These are phyloP conservation scores for Chiua sp. DNA, from an alignment of 1,284 basidiomycete genomes.

Conservation along the genomic window DNA sequence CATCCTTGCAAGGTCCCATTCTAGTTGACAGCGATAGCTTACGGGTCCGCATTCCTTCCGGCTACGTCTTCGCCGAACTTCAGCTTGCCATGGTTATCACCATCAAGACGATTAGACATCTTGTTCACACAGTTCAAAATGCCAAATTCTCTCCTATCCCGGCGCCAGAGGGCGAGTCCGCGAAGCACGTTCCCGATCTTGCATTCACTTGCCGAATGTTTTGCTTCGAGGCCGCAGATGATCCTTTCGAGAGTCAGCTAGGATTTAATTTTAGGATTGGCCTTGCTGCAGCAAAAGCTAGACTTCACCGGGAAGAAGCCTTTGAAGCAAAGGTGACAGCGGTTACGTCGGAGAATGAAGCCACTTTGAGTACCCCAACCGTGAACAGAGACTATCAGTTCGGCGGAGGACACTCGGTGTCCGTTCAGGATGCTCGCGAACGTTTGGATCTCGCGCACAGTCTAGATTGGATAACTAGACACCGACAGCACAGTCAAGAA, in stretches of 20 bases:
- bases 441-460: conserved; percentile 79
- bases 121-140: conserved; percentile 53
- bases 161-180: conserved; percentile 67
- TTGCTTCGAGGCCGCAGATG: conserved; percentile 86
- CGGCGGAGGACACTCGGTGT: conserved; percentile 64
- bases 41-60: conserved; percentile 80
- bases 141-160: conserved; percentile 55
- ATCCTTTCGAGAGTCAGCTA: conserved; percentile 84
- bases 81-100: conserved; percentile 70
- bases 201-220: conserved; percentile 64
- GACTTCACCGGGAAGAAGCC: conserved; percentile 80
- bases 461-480: conserved; percentile 77
- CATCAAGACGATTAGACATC: conserved; percentile 72
- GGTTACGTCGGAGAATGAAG: conserved; percentile 50
- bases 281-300: conserved; percentile 73
- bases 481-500: conserved; percentile 44
- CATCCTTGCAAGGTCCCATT: conserved; percentile 41
- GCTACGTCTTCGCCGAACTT: conserved; percentile 77
- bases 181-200: conserved; percentile 76
- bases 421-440: conserved; percentile 75
- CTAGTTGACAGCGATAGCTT: conserved; percentile 67
- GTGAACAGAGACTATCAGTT: conserved; percentile 57
- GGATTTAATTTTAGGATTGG: conserved; percentile 84
- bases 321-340: conserved; percentile 81
- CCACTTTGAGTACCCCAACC: conserved; percentile 23